Conservation (phyloP, 306 rosid species). For the Castanea sativa region DNA sequence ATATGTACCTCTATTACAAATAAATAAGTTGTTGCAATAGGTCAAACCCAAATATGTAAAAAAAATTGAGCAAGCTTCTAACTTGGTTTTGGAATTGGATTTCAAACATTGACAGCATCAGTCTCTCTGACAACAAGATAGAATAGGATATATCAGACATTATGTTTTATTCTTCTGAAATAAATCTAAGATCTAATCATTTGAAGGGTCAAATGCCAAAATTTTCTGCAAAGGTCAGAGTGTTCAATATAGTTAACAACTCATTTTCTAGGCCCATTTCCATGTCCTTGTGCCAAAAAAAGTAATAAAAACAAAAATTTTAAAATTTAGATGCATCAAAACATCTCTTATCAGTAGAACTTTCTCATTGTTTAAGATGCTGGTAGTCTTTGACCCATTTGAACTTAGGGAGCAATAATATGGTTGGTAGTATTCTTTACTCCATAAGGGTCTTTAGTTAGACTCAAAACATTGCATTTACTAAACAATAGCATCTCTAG, state of each 20-base stretch:
- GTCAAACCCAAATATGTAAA: no score
- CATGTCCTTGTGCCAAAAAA: conserved; percentile 7
- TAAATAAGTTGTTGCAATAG: no score
- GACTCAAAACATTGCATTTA: background rate
- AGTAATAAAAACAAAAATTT: conserved; percentile 1
- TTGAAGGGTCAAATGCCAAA: conserved; percentile 22
- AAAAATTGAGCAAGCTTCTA: conserved; percentile 7
- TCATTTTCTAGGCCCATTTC: conserved; percentile 29
- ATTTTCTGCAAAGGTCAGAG: conserved; percentile 13
- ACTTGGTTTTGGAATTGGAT: conserved; percentile 28
- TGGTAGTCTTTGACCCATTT: background rate
- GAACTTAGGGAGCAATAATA: conserved; percentile 4
- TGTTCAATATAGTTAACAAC: background rate
- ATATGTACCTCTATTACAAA: no score
- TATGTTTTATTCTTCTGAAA: background rate
- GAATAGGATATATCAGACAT: conserved; percentile 18
- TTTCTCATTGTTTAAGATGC: conserved; percentile 18
- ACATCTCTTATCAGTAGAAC: conserved; percentile 17
- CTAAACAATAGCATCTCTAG: conserved; percentile 11
- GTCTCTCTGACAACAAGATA: background rate
- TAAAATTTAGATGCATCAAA: conserved; percentile 6
- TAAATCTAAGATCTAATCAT: background rate
- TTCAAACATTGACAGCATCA: background rate
- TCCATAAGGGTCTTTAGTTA: conserved; percentile 11
- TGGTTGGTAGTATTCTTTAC: conserved; percentile 16